Percentiles rank a stretch among this genome's conserved stretches.
These are phyloP conservation scores for Simplicillium sp. DNA, from an alignment of 2,329 filamentous ascomycete species.

Conservation along the genomic window DNA sequence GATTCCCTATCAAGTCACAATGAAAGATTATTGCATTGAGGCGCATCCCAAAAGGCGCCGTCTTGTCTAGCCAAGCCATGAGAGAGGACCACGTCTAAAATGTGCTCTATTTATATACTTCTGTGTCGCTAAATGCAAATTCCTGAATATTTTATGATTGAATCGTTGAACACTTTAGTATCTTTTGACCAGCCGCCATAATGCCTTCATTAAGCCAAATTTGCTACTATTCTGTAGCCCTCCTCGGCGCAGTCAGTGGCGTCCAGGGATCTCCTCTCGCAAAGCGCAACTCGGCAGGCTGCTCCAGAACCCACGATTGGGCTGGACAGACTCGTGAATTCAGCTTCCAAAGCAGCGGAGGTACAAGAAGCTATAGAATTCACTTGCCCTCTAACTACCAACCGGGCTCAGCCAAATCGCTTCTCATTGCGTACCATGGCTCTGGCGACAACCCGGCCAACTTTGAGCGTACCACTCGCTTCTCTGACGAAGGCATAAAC, in stretches of 20 bases:
- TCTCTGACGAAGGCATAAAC: slow-evolving; percentile 29
- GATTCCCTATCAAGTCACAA: too few species aligned
- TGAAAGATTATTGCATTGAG: too few species aligned
- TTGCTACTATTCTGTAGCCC: not conserved
- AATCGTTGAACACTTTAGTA: too few species aligned
- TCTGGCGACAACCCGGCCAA: slow-evolving; percentile 21
- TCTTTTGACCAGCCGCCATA: too few species aligned
- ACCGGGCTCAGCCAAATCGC: slow-evolving; percentile 19
- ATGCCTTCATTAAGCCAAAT: too few species aligned
- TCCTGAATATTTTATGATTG: too few species aligned
- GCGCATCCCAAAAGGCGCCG: too few species aligned
- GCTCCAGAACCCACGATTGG: slow-evolving; percentile 11
- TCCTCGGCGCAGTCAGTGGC: not conserved
- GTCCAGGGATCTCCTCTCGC: not conserved
- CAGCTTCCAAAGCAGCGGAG: slow-evolving; percentile 12
- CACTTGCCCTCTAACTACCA: slow-evolving; percentile 20
- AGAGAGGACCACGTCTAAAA: too few species aligned
- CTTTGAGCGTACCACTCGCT: slow-evolving; percentile 22
- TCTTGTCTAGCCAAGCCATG: too few species aligned
- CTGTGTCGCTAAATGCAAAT: too few species aligned
- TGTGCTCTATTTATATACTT: too few species aligned
- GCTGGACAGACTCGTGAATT: slow-evolving; percentile 12
- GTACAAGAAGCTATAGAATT: slow-evolving; percentile 10
- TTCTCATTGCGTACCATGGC: slow-evolving; percentile 39
- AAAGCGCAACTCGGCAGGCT: slow-evolving; percentile 6